Base-by-base conservation (phyloP, 441 rosid species). In the Brassica hybrid region DNA sequence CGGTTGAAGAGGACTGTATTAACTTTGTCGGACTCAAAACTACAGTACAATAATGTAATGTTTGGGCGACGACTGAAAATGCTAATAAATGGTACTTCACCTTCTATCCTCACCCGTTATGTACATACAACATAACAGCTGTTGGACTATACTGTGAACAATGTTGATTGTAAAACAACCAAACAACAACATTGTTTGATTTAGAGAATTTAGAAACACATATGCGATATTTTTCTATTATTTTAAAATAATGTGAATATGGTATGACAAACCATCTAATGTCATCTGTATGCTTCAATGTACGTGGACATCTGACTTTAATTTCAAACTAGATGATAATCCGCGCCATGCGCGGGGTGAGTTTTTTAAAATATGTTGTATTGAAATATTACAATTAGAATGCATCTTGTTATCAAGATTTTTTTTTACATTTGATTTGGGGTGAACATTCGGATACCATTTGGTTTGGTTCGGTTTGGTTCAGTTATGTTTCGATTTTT, bases 21-120 rank as follows among this genome's bases (percentile, higher is more conserved):
- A 74, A 67, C 60, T 74, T 41, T 75, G 78, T 75, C 67, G 73
- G 73, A 58, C 32, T 30, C 50, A 67, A 45, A 43, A 65, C 65
- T 57, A 54, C 59, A 54, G 21, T 16, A 57, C 30, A 30, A 57
- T 19, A 19, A 19, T 57, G 21, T 13, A 75, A 18, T 67, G 60
- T 59, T 75, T 2, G 34, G 60, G 78, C 14, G 9, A 43, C 48
- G 21, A 75, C 61, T 45, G 50, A 41, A 41, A 27, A 75, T 25
- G 36, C 62, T 57, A 57, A 14, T 64, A 56, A 32, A 12, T 72
- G 11, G 7, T 59, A 43, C 27, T 21, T 58, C 62, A 58, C 32
- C 32, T 57, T 57, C 30, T 57, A 57, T 57, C 4, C 62, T 19
- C 23, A 52, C 58, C 58, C 10, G 16, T 6, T 8, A 56, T 56